Evolutionary conservation across 2,329 filamentous ascomycete species (phyloP).

Genomic region (Fusarium longipes): DNA sequence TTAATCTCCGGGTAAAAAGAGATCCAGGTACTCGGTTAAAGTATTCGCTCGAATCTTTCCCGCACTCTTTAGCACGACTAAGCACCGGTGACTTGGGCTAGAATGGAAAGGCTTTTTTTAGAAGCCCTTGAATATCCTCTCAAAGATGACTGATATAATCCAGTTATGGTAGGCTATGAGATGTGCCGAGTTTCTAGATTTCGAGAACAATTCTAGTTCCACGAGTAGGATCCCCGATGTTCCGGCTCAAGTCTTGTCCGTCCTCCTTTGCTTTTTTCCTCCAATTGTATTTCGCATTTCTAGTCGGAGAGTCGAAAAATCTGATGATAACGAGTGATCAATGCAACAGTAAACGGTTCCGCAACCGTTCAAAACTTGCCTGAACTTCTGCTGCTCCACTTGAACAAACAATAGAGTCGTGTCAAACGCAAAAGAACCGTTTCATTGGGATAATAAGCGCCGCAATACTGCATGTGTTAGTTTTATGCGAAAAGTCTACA

Average conservation of each 20-base stretch:
- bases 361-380: not conserved
- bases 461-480: not conserved
- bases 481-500: not conserved
- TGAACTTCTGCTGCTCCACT: too few species aligned
- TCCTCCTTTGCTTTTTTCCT: not conserved
- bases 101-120: not conserved
- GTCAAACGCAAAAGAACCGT: not conserved
- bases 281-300: not conserved
- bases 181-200: too few species aligned
- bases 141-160: not conserved
- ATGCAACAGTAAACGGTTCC: not conserved
- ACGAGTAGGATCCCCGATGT: not conserved
- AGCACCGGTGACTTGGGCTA: not conserved
- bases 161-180: not conserved
- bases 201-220: not conserved
- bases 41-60: not conserved
- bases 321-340: not conserved
- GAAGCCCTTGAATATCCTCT: not conserved
- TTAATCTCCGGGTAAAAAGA: not conserved
- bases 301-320: not conserved
- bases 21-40: not conserved
- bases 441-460: not conserved
- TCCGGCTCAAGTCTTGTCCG: not conserved
- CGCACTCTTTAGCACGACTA: not conserved
- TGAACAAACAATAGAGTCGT: not conserved